These are phyloP conservation scores for Curvularia lunata DNA, from an alignment of 2,329 filamentous ascomycete species.

Conservation along the genomic window DNA sequence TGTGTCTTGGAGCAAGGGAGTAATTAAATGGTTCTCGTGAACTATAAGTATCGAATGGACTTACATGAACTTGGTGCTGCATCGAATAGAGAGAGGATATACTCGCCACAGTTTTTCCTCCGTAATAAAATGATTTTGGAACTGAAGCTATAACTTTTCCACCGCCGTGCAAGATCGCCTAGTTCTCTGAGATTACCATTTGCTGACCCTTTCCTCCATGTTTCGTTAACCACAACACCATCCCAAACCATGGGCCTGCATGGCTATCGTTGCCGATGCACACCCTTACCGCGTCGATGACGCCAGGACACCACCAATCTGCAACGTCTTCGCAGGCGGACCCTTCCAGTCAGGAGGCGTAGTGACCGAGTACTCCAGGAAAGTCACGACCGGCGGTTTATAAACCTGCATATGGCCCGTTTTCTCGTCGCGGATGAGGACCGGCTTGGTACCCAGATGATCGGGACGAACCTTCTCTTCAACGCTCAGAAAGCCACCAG, in stretches of 20 bases:
- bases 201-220: too few relatives aligned
- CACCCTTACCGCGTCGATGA: slow-evolving; percentile 6
- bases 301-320: slow-evolving; percentile 22
- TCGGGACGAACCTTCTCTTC: slow-evolving; percentile 42
- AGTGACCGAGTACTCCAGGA: slow-evolving; percentile 41
- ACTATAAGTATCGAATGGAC: too few relatives aligned
- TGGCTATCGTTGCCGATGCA: background rate
- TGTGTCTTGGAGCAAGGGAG: too few relatives aligned
- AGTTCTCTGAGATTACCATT: too few relatives aligned
- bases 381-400: slow-evolving; percentile 33
- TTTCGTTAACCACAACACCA: background rate
- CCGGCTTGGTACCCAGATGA: slow-evolving; percentile 31
- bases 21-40: too few relatives aligned
- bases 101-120: too few relatives aligned
- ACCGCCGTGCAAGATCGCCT: too few relatives aligned
- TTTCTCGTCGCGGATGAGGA: slow-evolving; percentile 27
- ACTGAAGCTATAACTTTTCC: too few relatives aligned
- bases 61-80: too few relatives aligned
- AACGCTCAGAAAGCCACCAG: slow-evolving; percentile 52
- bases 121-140: too few relatives aligned
- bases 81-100: too few relatives aligned
- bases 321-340: slow-evolving; percentile 18
- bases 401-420: slow-evolving; percentile 34
- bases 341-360: slow-evolving; percentile 44
- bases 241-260: background rate